Evolutionary conservation across 2,329 filamentous ascomycete species (phyloP).

Genomic region (Aplosporella prunicola): DNA sequence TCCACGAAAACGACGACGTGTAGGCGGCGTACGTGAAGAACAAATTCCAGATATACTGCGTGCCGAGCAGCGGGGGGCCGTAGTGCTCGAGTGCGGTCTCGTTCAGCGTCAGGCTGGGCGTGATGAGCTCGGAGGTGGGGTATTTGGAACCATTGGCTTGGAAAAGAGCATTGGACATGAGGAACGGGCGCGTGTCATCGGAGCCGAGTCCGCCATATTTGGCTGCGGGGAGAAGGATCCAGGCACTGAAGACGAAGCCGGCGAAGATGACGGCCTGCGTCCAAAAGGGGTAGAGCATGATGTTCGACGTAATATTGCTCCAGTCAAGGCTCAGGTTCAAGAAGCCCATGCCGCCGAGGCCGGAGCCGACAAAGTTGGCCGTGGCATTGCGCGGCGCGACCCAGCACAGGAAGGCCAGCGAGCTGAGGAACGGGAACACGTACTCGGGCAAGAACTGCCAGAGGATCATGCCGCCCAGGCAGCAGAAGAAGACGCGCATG

Average conservation of each 20-base stretch:
- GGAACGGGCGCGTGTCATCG: constrained; percentile 26
- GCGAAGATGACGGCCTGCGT: constrained; percentile 48
- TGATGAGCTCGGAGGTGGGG: constrained; percentile 35
- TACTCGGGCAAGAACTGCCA: constrained; percentile 57
- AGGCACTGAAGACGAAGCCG: constrained; percentile 48
- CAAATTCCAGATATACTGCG: constrained; percentile 49
- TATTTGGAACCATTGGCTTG: constrained; percentile 41
- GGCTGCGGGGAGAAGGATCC: constrained; percentile 49
- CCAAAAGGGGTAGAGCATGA: constrained; percentile 47
- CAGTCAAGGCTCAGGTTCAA: constrained; percentile 52
- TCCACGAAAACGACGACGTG: constrained; percentile 50
- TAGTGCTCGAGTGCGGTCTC: constrained; percentile 36
- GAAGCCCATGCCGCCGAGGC: constrained; percentile 54
- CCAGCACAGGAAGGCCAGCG: constrained; percentile 55
- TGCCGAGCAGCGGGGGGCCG: constrained; percentile 48
- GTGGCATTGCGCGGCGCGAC: constrained; percentile 48
- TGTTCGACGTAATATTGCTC: constrained; percentile 46
- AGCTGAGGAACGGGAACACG: constrained; percentile 50
- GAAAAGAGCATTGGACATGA: constrained; percentile 50
- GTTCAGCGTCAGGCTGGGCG: constrained; percentile 40
- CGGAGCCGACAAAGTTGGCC: constrained; percentile 52
- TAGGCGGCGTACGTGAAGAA: constrained; percentile 55
- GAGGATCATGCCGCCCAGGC: constrained; percentile 43
- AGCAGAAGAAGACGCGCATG: constrained; percentile 43
- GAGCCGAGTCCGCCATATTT: constrained; percentile 48